Evolutionary conservation across 2,329 filamentous ascomycete genomes (phyloP).

Genomic region (Fusarium pininemorale): DNA sequence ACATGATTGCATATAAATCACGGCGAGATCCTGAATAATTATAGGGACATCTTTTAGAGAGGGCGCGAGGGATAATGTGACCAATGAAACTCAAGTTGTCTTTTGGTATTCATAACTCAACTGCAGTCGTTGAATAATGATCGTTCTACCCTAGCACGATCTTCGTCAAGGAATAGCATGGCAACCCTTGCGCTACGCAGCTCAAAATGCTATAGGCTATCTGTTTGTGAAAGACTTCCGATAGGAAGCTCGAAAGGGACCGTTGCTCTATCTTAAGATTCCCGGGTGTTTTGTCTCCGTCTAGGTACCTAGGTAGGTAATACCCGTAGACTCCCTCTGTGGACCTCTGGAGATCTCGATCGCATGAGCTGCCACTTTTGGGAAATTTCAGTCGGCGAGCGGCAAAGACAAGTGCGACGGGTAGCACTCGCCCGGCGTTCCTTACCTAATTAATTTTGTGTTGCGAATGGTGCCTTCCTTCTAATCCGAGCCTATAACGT

Average conservation of each 20-base stretch:
- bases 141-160: conserved; percentile 16
- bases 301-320: not conserved
- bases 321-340: not conserved
- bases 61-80: not conserved
- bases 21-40: not conserved
- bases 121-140: conserved; percentile 5
- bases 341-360: conserved; percentile 24
- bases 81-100: not conserved
- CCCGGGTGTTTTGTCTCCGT: not conserved
- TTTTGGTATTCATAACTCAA: not conserved
- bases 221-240: conserved; percentile 18
- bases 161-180: not conserved
- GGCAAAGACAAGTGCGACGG: conserved; percentile 18
- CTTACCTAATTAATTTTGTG: conserved; percentile 13
- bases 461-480: conserved; percentile 21
- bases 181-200: not conserved
- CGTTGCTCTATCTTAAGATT: not conserved
- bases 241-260: not conserved
- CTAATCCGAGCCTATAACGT: conserved; percentile 30
- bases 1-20: not conserved
- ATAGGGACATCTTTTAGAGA: not conserved
- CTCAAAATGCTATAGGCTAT: not conserved
- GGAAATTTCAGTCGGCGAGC: conserved; percentile 2
- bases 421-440: conserved; percentile 11
- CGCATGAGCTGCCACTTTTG: conserved; percentile 8